Conservation (phyloP, 192 early-diverging fungal species). For the Coemansia sp. region DNA sequence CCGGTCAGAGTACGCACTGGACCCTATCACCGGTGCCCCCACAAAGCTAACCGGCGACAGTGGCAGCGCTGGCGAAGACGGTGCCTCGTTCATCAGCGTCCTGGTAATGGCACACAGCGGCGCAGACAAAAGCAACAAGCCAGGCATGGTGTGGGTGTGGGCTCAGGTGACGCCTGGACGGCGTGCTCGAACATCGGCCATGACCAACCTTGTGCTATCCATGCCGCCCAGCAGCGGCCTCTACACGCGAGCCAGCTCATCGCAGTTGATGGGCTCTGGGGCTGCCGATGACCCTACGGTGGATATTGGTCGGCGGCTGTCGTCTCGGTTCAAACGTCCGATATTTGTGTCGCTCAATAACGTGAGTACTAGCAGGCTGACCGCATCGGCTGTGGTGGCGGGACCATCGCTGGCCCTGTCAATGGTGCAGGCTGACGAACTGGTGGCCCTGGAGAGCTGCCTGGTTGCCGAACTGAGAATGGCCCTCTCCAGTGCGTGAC, state of each 20-base stretch:
- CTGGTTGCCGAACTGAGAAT: constrained; percentile 32
- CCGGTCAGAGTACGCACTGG: constrained; percentile 32
- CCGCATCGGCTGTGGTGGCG: neutral
- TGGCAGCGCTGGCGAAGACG: constrained; percentile 5
- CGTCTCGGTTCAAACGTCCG: constrained; percentile 39
- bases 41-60: constrained; percentile 7
- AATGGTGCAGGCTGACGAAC: constrained; percentile 27
- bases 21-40: constrained; percentile 17
- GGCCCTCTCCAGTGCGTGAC: neutral
- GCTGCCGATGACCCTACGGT: constrained; percentile 36
- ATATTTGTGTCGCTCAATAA: constrained; percentile 37
- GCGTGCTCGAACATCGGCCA: constrained; percentile 3
- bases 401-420: constrained; percentile 18
- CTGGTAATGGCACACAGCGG: constrained; percentile 31
- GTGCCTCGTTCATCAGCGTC: constrained; percentile 29
- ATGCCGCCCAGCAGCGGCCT: constrained; percentile 26
- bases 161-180: constrained; percentile 26
- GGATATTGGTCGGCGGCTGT: constrained; percentile 33
- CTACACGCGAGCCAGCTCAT: constrained; percentile 19
- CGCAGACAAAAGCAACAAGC: neutral
- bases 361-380: constrained; percentile 9
- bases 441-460: constrained; percentile 33
- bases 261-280: constrained; percentile 30
- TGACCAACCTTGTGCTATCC: constrained; percentile 38
- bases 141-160: constrained; percentile 49